These are phyloP conservation scores for Hypoxylon rubiginosum DNA, from an alignment of 2,329 filamentous ascomycete genomes.

Conservation along the genomic window DNA sequence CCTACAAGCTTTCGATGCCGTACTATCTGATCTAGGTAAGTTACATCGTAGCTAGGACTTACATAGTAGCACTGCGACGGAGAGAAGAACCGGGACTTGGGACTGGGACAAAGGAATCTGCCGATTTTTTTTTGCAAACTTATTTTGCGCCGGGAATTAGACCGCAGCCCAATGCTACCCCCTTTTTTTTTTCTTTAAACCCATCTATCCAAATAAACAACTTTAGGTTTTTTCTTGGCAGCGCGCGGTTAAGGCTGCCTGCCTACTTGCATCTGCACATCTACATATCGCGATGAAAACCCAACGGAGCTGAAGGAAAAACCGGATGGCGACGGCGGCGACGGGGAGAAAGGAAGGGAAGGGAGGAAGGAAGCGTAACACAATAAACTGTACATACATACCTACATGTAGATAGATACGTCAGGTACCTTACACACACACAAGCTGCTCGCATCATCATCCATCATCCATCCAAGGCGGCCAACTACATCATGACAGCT, in stretches of 20 bases:
- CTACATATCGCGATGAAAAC: constrained; percentile 32
- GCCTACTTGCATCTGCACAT: constrained; percentile 37
- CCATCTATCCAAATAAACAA: constrained; percentile 26
- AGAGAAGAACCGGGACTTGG: not conserved
- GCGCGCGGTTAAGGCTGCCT: constrained; percentile 38
- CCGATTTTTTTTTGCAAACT: constrained; percentile 22
- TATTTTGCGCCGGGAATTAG: constrained; percentile 41
- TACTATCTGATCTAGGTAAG: not conserved
- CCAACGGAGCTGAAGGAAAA: too few species aligned
- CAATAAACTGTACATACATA: too few species aligned
- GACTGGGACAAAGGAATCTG: constrained; percentile 27
- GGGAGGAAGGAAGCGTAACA: too few species aligned
- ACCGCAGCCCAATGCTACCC: constrained; percentile 38
- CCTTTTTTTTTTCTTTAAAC: constrained; percentile 5
- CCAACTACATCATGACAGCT: constrained; percentile 39
- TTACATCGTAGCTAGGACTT: not conserved
- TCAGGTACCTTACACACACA: not conserved
- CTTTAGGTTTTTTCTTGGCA: constrained; percentile 36
- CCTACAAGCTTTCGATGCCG: too few species aligned
- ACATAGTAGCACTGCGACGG: not conserved
- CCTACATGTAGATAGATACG: too few species aligned
- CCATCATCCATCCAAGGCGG: constrained; percentile 29
- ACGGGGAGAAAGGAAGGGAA: too few species aligned
- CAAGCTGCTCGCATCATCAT: not conserved
- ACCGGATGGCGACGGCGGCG: constrained; percentile 23